Percentiles rank a stretch among this genome's conserved stretches.
These are phyloP conservation scores for Ceratocystis ficicola DNA, from an alignment of 2,329 filamentous ascomycete genomes.

Conservation along the genomic window DNA sequence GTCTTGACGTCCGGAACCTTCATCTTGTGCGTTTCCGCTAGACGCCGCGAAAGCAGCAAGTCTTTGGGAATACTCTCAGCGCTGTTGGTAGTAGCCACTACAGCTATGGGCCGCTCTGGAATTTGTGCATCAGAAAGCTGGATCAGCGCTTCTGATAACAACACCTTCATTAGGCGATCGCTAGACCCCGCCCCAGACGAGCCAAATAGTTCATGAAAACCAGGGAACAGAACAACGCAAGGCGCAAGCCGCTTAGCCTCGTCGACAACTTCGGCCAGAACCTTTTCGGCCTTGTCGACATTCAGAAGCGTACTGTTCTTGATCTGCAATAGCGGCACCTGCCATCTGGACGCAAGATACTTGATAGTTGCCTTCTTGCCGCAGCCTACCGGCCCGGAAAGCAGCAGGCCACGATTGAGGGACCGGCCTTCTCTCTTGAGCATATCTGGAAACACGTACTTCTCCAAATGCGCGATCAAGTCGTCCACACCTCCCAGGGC, in stretches of 20 bases:
- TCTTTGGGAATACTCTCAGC: constrained; percentile 77
- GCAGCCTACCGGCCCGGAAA: constrained; percentile 69
- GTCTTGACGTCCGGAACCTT: constrained; percentile 71
- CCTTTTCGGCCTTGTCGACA: constrained; percentile 33
- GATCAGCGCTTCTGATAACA: constrained; percentile 16
- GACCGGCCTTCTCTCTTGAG: constrained; percentile 13
- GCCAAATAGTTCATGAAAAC: constrained; percentile 53
- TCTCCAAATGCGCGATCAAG: constrained; percentile 21
- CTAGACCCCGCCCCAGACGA: constrained; percentile 34
- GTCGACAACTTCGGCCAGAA: constrained; percentile 37
- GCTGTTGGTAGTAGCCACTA: constrained; percentile 81
- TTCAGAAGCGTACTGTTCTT: constrained; percentile 30
- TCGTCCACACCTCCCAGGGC: constrained; percentile 29
- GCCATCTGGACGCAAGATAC: constrained; percentile 58
- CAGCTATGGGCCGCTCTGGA: constrained; percentile 52
- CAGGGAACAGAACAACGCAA: constrained; percentile 81
- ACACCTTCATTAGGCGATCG: constrained; percentile 53
- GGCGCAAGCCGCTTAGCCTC: constrained; percentile 77
- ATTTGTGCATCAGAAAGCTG: constrained; percentile 15
- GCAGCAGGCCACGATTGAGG: constrained; percentile 44
- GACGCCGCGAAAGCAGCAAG: constrained; percentile 59
- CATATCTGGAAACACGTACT: constrained; percentile 20
- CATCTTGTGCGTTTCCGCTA: constrained; percentile 76
- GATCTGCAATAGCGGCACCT: constrained; percentile 57
- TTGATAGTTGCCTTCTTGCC: constrained; percentile 70